A percentile compares a stretch with the other conserved stretches of the same genome.
phyloP scores from a whole-genome alignment of 2,329 filamentous ascomycete species.

The Tothia fuscella region DNA sequence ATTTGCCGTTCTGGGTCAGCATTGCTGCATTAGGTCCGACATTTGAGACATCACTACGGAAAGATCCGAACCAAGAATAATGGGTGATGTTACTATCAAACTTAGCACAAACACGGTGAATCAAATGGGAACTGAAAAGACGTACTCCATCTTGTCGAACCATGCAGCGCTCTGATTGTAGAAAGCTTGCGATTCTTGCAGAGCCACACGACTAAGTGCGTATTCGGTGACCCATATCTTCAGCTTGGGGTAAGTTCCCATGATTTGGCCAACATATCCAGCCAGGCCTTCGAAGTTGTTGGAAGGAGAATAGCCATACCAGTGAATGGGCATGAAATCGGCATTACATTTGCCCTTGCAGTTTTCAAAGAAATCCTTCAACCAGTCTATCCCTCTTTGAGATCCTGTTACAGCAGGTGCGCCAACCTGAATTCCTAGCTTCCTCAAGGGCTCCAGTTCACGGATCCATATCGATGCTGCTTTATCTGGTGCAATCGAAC shows the following conservation, averaged over 20 bases:
- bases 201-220: constrained; percentile 44
- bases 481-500: constrained; percentile 42
- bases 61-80: constrained; percentile 68
- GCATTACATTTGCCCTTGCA: constrained; percentile 37
- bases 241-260: constrained; percentile 35
- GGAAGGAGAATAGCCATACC: too few species aligned
- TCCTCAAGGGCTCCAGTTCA: constrained; percentile 57
- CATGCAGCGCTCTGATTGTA: constrained; percentile 56
- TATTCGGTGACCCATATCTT: constrained; percentile 73
- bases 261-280: constrained; percentile 51
- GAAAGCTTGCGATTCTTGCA: constrained; percentile 49
- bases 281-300: constrained; percentile 57
- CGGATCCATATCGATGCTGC: constrained; percentile 60
- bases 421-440: constrained; percentile 53
- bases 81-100: constrained; percentile 41
- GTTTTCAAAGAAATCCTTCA: constrained; percentile 51
- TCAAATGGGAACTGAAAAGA: constrained; percentile 11
- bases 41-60: constrained; percentile 57
- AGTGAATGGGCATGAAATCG: constrained; percentile 41
- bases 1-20: constrained; percentile 51
- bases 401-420: constrained; percentile 59
- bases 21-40: constrained; percentile 63
- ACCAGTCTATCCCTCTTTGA: constrained; percentile 50
- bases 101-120: neutral
- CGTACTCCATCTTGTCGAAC: constrained; percentile 49